Evolutionary conservation across 441 rosid species (phyloP).

Genomic region (Corymbia citriodora): DNA sequence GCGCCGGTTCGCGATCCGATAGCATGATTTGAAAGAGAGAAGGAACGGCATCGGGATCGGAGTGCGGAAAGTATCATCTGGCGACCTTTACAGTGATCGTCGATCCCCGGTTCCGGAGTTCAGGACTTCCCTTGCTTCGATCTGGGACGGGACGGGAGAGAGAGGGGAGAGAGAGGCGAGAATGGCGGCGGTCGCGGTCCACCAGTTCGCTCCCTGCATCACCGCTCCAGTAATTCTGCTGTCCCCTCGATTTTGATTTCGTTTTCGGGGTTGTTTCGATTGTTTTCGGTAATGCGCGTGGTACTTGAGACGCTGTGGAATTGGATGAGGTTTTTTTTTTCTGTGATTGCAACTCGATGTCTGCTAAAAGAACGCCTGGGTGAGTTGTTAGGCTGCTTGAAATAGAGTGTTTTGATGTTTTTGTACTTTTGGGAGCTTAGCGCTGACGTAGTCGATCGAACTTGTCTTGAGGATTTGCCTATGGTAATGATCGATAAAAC

Average conservation of each 20-base stretch:
- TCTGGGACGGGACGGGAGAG: background rate
- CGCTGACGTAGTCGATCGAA: background rate
- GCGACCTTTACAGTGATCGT: background rate
- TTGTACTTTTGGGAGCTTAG: background rate
- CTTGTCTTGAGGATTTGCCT: background rate
- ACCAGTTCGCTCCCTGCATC: constrained; percentile 77
- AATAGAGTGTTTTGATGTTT: background rate
- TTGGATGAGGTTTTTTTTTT: background rate
- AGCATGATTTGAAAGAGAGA: background rate
- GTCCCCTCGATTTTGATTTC: background rate
- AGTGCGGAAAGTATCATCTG: background rate
- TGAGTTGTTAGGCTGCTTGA: background rate
- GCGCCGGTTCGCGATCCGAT: background rate
- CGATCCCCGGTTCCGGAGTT: background rate
- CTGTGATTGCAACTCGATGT: background rate
- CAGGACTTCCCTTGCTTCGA: background rate
- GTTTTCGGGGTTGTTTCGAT: background rate
- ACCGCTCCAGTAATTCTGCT: constrained; percentile 52
- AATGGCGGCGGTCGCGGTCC: constrained; percentile 74
- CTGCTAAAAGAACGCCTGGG: background rate
- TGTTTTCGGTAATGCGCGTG: constrained; percentile 5
- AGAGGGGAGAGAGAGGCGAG: background rate
- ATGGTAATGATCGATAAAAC: background rate
- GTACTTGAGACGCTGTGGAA: background rate
- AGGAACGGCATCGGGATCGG: background rate